Conservation (phyloP, 2,329 filamentous ascomycete genomes). For the Verticillium tricorpus region DNA sequence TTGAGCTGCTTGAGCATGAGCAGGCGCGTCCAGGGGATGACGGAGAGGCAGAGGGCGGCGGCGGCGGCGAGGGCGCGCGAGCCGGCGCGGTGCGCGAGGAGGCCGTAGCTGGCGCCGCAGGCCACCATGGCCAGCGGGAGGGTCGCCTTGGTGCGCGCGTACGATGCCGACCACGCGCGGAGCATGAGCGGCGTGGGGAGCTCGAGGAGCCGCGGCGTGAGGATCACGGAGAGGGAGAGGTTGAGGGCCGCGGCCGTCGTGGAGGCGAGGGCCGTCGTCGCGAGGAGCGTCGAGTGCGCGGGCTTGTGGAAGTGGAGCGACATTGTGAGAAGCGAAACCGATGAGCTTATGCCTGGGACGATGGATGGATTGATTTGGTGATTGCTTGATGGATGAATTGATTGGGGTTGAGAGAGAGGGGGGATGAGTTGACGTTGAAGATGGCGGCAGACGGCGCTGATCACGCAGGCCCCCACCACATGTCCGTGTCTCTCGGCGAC, state of each 20-base stretch:
- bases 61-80: slow-evolving; percentile 42
- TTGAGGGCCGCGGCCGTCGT: slow-evolving; percentile 35
- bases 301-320: neutral
- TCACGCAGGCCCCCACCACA: too few species aligned
- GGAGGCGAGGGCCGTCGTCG: slow-evolving; percentile 45
- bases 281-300: slow-evolving; percentile 8
- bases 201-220: slow-evolving; percentile 49
- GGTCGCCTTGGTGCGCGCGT: slow-evolving; percentile 29
- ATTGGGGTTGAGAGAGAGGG: too few species aligned
- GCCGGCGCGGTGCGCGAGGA: slow-evolving; percentile 22
- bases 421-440: too few species aligned
- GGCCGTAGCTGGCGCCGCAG: slow-evolving; percentile 38
- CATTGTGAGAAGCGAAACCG: neutral
- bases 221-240: slow-evolving; percentile 34
- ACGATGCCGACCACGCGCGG: slow-evolving; percentile 47
- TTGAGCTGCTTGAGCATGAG: slow-evolving; percentile 41
- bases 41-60: slow-evolving; percentile 35
- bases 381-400: too few species aligned
- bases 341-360: too few species aligned
- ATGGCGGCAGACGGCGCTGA: too few species aligned
- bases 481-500: too few species aligned
- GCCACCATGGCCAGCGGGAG: slow-evolving; percentile 34
- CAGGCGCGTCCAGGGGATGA: slow-evolving; percentile 47
- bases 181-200: slow-evolving; percentile 51
- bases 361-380: too few species aligned